Conservation (phyloP, 2,329 filamentous ascomycete genomes). For the Epichloe gansuensis region DNA sequence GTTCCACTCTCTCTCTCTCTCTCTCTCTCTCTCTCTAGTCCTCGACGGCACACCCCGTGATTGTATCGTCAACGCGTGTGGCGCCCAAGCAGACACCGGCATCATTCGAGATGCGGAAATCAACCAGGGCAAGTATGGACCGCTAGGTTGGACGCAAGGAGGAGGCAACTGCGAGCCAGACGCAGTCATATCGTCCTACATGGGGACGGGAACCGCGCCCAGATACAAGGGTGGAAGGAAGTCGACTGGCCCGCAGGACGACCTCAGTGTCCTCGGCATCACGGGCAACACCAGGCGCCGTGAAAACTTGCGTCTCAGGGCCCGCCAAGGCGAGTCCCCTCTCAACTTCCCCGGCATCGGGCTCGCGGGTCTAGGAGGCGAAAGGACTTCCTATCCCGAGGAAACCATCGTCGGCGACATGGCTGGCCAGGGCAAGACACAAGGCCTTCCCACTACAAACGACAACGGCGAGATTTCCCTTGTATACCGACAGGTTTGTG, state of each 20-base stretch:
- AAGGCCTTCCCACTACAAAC: slow-evolving; percentile 3
- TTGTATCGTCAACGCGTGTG: slow-evolving; percentile 3
- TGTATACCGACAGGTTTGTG: slow-evolving; percentile 3
- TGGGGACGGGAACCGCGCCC: not conserved
- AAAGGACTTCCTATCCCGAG: not conserved
- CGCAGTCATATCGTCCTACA: slow-evolving; percentile 2
- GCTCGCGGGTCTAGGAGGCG: not conserved
- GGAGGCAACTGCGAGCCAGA: slow-evolving; percentile 5
- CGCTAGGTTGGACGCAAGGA: slow-evolving; percentile 5
- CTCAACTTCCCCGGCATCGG: not conserved
- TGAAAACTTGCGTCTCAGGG: not conserved
- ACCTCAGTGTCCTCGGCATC: not conserved
- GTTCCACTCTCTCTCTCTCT: too few species aligned
- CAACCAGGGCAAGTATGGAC: not conserved
- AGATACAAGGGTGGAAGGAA: not conserved
- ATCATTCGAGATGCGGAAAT: slow-evolving; percentile 4
- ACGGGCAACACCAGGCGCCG: not conserved
- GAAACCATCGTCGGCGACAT: slow-evolving; percentile 3
- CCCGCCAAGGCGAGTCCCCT: not conserved
- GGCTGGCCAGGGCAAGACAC: not conserved
- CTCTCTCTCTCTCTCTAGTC: not conserved
- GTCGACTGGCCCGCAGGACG: not conserved
- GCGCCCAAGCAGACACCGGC: slow-evolving; percentile 3
- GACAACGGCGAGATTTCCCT: not conserved
- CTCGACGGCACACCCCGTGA: slow-evolving; percentile 4